Evolutionary conservation across 305 asterid species (phyloP).

Genomic region (Fraxinus velutina): DNA sequence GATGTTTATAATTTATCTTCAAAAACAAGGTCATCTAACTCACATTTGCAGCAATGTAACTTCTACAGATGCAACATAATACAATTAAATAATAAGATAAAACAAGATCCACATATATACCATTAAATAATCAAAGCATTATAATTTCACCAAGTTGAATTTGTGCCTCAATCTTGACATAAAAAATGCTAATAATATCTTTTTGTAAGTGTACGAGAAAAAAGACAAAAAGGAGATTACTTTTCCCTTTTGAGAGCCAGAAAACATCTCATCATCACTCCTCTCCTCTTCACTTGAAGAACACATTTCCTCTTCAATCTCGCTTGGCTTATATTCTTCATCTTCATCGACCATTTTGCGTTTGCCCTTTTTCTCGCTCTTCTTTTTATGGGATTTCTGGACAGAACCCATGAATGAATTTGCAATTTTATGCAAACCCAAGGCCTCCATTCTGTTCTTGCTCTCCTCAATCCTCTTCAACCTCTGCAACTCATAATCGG

Average conservation of each 20-base stretch:
- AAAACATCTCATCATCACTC: constrained; percentile 37
- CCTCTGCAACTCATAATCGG: constrained; percentile 67
- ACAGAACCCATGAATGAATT: constrained; percentile 44
- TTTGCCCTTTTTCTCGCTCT: constrained; percentile 46
- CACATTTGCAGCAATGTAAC: not conserved
- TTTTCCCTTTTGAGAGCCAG: constrained; percentile 41
- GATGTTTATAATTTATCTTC: not conserved
- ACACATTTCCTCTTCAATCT: constrained; percentile 41
- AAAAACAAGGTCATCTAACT: not conserved
- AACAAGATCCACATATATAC: not conserved
- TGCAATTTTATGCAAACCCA: constrained; percentile 76
- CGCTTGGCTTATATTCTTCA: constrained; percentile 69
- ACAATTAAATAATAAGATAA: not conserved
- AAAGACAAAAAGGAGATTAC: constrained; percentile 21
- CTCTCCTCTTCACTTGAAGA: constrained; percentile 52
- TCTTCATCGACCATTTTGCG: constrained; percentile 54
- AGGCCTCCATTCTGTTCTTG: constrained; percentile 69
- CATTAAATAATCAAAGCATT: not conserved
- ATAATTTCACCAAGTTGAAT: not conserved
- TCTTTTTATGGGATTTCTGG: constrained; percentile 38
- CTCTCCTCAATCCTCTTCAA: constrained; percentile 75
- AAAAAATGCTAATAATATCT: not conserved
- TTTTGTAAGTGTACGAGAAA: not conserved
- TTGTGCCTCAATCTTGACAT: not conserved
- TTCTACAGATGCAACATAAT: not conserved